A percentile compares a stretch with the other conserved stretches of the same genome.
Evolutionary conservation across 2,329 filamentous ascomycete species (phyloP).

Genomic region (Talaromyces sp.): DNA sequence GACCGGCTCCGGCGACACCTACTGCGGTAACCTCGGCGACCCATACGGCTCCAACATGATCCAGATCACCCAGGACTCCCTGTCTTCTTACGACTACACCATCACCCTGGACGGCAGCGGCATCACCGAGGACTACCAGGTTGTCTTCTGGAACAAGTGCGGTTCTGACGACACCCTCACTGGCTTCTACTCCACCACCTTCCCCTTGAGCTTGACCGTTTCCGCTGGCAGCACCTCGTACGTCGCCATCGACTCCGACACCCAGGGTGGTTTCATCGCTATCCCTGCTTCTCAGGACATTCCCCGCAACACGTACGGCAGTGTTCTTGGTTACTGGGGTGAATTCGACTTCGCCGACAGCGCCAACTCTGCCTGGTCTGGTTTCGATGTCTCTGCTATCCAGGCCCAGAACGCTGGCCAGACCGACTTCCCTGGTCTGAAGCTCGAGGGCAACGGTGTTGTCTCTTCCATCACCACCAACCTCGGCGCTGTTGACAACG

Average conservation of each 20-base stretch:
- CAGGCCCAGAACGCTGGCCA: slow-evolving; percentile 23
- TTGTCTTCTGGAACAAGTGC: slow-evolving; percentile 39
- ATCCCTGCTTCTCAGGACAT: slow-evolving; percentile 15
- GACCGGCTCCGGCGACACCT: slow-evolving; percentile 18
- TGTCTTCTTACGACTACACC: slow-evolving; percentile 33
- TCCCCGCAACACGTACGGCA: slow-evolving; percentile 26
- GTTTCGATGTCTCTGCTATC: slow-evolving; percentile 39
- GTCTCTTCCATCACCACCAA: slow-evolving; percentile 26
- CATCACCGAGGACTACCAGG: slow-evolving; percentile 27
- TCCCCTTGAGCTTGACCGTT: slow-evolving; percentile 27
- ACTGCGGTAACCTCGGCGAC: slow-evolving; percentile 30
- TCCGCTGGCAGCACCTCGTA: slow-evolving; percentile 26
- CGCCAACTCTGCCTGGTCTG: slow-evolving; percentile 27
- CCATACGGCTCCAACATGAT: slow-evolving; percentile 40
- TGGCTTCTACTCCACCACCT: slow-evolving; percentile 31
- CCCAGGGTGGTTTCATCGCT: slow-evolving; percentile 33
- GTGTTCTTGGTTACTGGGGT: slow-evolving; percentile 36
- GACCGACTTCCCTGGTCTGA: slow-evolving; percentile 30
- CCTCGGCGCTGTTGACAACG: slow-evolving; percentile 21
- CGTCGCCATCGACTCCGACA: slow-evolving; percentile 33
- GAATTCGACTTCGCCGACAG: slow-evolving; percentile 34
- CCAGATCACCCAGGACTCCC: slow-evolving; percentile 26
- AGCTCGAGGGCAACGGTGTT: slow-evolving; percentile 26
- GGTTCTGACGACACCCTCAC: slow-evolving; percentile 26
- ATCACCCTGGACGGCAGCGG: slow-evolving; percentile 25